These are phyloP conservation scores for Vigna angularis DNA, from an alignment of 306 rosid genomes.

Conservation along the genomic window DNA sequence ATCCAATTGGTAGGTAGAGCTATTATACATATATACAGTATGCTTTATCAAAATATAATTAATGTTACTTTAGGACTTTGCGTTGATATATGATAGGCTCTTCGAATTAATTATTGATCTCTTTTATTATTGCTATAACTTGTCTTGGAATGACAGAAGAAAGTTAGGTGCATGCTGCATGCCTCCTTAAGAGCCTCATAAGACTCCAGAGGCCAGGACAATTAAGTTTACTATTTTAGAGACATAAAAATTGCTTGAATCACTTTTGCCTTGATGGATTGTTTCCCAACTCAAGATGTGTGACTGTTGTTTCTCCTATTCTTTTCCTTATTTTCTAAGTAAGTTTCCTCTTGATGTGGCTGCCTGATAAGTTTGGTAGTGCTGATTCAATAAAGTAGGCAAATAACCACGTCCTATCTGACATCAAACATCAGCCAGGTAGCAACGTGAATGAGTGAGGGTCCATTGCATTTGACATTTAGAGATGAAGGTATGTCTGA, in stretches of 20 bases:
- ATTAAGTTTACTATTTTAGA: conserved; percentile 16
- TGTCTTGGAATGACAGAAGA: conserved; percentile 37
- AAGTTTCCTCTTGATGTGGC: conserved; percentile 45
- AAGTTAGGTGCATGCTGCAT: conserved; percentile 23
- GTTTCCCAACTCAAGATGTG: conserved; percentile 39
- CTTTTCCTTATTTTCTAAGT: conserved; percentile 36
- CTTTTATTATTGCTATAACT: conserved; percentile 21
- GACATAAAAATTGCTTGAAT: conserved; percentile 35
- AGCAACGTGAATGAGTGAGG: conserved; percentile 49
- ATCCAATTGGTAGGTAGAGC: conserved; percentile 29
- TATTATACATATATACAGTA: conserved; percentile 12
- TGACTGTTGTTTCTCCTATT: conserved; percentile 28
- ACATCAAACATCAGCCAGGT: conserved; percentile 49
- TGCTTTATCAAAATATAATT: conserved; percentile 29
- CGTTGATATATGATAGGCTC: conserved; percentile 25
- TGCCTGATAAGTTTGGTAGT: conserved; percentile 51
- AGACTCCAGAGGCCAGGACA: conserved; percentile 26
- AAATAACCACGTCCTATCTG: conserved; percentile 45
- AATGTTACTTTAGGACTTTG: not conserved
- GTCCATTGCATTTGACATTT: conserved; percentile 57
- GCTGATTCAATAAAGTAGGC: conserved; percentile 44
- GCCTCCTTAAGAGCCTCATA: conserved; percentile 1
- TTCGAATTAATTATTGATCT: conserved; percentile 26
- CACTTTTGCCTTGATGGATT: conserved; percentile 38
- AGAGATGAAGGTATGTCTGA: conserved; percentile 53